Evolutionary conservation across 73 alveolate species (phyloP), one percentile per base, ranked within the genome.

Genomic region (Blepharisma japonicum): DNA sequence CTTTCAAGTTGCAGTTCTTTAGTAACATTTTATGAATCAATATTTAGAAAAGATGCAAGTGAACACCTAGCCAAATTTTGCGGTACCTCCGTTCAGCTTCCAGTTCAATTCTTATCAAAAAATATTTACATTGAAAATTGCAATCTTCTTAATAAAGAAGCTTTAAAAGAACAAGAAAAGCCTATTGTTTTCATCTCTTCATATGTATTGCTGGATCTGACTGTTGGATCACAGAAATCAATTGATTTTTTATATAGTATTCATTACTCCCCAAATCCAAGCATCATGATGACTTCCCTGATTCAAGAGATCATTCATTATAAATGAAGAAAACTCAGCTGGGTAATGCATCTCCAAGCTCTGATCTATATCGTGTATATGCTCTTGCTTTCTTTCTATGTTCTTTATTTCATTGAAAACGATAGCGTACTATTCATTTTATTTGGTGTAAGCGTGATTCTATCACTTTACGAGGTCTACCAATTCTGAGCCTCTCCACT

Each of bases 211-310:
- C 5, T 61, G 5, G 74, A 61, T 5, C 14, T 25, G 14, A 39
- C 14, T 25, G 0, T 39, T 9, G 74, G 74, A 5, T 14, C 74
- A 2, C 18, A 61, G 18, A 39, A 39, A n/a, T 14, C 47, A 8
- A 61, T 61, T 61, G 74, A 61, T 14, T 61, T 61, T 39, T 48
- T 61, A 25, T 9, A n/a, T 14, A 61, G 74, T 5, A 8, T 61
- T n/a, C 14, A 8, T 18, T 2, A 61, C 47, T 61, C 47, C 5
- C 11, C 74, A 8, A 18, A 14, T 25, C n/a, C 18, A n/a, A 14
- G 5, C 4, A 61, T 61, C 47, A 14, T 61, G 0, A 14, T 8
- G 23, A 20, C 47, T 9, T 14, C 14, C 2, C 3, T 61, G 4
- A n/a, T 61, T 11, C 74, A 61, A 25, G 74, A 14, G 0, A 8